phyloP scores from a whole-genome alignment of 768 basidiomycete genomes.

The Daedaleopsis nitida region DNA sequence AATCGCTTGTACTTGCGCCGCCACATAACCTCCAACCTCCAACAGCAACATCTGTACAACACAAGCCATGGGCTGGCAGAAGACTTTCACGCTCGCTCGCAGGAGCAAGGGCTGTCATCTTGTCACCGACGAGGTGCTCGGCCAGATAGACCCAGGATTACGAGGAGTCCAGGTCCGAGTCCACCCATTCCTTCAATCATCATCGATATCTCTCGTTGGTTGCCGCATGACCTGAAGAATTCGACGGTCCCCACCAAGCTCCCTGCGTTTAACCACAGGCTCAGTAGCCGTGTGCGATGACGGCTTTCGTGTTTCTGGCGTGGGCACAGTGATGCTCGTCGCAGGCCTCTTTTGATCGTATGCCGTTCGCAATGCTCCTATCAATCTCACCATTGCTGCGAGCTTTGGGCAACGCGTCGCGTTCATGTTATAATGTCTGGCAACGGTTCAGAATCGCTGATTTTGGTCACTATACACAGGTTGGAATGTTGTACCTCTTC shows the following conservation, averaged over 20 bases:
- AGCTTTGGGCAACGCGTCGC: neutral
- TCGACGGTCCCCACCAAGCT: neutral
- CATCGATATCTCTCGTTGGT: constrained; percentile 13
- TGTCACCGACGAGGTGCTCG: constrained; percentile 74
- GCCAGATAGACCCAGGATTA: constrained; percentile 69
- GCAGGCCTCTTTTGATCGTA: neutral
- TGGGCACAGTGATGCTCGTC: neutral
- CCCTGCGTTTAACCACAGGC: no score
- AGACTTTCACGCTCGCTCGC: constrained; percentile 66
- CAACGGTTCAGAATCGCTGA: neutral
- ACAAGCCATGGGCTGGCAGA: constrained; percentile 83
- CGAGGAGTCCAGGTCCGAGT: constrained; percentile 58
- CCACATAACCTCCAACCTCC: neutral
- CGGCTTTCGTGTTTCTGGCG: constrained; percentile 1
- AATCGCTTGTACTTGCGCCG: neutral
- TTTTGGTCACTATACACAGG: constrained; percentile 39
- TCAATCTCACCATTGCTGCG: neutral
- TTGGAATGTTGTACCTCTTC: constrained; percentile 88
- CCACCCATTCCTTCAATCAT: constrained; percentile 8
- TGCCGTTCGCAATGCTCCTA: neutral
- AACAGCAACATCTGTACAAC: neutral
- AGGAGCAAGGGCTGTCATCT: constrained; percentile 75
- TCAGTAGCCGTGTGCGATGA: neutral
- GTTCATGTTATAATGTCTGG: neutral
- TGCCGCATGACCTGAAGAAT: neutral